These are phyloP conservation scores for Sungouiozyma ichnusensis DNA, from an alignment of 805 yeast species.

Conservation along the genomic window DNA sequence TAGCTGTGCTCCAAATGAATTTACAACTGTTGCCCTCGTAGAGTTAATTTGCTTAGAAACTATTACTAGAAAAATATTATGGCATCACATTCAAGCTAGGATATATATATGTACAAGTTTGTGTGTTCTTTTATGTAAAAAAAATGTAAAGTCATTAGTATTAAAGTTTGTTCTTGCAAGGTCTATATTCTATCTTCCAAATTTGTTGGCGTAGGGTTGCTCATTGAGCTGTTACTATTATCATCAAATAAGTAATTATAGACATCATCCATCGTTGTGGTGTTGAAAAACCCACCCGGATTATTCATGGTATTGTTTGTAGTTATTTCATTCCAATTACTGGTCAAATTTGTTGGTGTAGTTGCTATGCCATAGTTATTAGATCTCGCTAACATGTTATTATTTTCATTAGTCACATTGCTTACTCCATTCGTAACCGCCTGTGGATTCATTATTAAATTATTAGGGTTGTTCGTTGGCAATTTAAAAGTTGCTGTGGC, in stretches of 20 bases:
- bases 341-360: conserved; percentile 1
- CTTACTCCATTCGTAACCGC: neutral
- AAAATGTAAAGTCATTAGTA: neutral
- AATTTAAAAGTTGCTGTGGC: neutral
- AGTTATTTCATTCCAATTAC: conserved; percentile 12
- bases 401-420: neutral
- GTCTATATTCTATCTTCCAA: neutral
- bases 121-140: neutral
- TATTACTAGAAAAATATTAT: neutral
- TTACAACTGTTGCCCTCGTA: too few relatives aligned
- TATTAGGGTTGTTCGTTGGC: neutral
- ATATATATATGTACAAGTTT: neutral
- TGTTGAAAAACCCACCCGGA: conserved; percentile 18
- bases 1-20: too few relatives aligned
- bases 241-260: conserved; percentile 23
- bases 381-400: neutral
- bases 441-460: neutral
- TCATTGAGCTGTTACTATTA: conserved; percentile 4
- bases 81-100: neutral
- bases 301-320: conserved; percentile 12
- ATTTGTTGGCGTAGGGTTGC: conserved; percentile 4
- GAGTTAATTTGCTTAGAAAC: neutral
- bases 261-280: conserved; percentile 27
- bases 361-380: neutral
- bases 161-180: neutral